A percentile compares a stretch with the other conserved stretches of the same genome.
These are phyloP conservation scores for Mucor indicus DNA, from an alignment of 371 early-diverging fungal genomes.

Conservation along the genomic window DNA sequence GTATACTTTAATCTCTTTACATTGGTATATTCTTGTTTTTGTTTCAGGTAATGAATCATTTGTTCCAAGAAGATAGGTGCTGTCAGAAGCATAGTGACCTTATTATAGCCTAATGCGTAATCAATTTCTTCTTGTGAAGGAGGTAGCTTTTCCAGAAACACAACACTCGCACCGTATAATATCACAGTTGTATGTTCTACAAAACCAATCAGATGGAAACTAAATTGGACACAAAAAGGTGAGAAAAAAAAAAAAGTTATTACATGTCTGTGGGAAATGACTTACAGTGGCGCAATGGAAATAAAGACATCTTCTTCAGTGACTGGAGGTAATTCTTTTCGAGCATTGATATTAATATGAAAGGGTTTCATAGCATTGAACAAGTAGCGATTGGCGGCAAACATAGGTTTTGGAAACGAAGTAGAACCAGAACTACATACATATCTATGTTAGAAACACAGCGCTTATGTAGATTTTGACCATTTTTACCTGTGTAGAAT, in stretches of 20 bases:
- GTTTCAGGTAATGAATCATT: constrained; percentile 4
- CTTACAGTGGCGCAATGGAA: not conserved
- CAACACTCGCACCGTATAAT: constrained; percentile 2
- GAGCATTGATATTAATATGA: not conserved
- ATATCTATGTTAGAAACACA: too few relatives aligned
- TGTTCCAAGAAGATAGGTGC: constrained; percentile 13
- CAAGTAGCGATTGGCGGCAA: too few relatives aligned
- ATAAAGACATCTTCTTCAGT: not conserved
- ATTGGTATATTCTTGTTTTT: constrained; percentile 1
- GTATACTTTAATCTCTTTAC: not conserved
- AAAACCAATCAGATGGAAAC: constrained; percentile 11
- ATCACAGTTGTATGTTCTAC: not conserved
- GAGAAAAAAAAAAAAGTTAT: not conserved
- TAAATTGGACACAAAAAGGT: not conserved
- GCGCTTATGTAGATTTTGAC: too few relatives aligned
- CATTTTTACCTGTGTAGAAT: too few relatives aligned
- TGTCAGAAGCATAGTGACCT: constrained; percentile 3
- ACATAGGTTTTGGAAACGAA: too few relatives aligned
- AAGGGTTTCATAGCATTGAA: too few relatives aligned
- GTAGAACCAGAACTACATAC: too few relatives aligned
- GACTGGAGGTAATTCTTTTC: not conserved
- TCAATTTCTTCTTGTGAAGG: constrained; percentile 4
- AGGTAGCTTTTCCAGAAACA: constrained; percentile 7
- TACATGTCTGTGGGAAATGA: not conserved
- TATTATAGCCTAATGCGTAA: constrained; percentile 1